Conservation (phyloP, 805 yeast genomes). For the Cyberlindnera euphorbiiphila region DNA sequence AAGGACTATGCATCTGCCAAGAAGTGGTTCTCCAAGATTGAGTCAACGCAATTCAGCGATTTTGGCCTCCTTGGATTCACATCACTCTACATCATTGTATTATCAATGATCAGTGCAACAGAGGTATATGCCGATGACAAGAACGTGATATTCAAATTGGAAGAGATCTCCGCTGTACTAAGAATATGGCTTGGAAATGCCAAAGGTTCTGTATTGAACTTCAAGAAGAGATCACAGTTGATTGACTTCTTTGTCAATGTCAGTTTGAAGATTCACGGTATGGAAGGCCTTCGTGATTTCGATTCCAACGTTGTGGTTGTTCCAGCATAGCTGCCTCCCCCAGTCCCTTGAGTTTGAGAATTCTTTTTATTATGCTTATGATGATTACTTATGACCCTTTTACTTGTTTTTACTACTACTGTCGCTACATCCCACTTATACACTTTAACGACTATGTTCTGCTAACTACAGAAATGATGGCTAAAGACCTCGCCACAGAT, state of each 20-base stretch:
- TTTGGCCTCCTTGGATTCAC: slow-evolving; percentile 30
- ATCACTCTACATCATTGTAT: slow-evolving; percentile 26
- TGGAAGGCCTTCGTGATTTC: slow-evolving; percentile 14
- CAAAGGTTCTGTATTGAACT: slow-evolving; percentile 26
- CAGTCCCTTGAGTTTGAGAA: too few species aligned
- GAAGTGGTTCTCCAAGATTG: slow-evolving; percentile 24
- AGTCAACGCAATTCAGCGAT: slow-evolving; percentile 8
- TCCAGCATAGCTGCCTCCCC: too few species aligned
- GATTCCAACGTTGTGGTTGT: slow-evolving; percentile 6
- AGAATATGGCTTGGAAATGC: slow-evolving; percentile 36
- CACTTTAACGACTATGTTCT: too few species aligned
- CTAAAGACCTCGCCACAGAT: too few species aligned
- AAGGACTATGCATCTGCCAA: slow-evolving; percentile 23
- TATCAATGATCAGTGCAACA: slow-evolving; percentile 21
- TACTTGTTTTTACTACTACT: too few species aligned
- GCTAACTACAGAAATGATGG: too few species aligned
- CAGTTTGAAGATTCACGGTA: slow-evolving; percentile 25
- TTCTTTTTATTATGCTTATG: slow-evolving; percentile 9
- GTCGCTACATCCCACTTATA: too few species aligned
- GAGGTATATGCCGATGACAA: slow-evolving; percentile 15
- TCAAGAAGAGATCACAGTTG: slow-evolving; percentile 30
- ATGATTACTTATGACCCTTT: slow-evolving; percentile 6
- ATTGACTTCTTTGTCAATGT: slow-evolving; percentile 31
- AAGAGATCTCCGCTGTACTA: slow-evolving; percentile 29
- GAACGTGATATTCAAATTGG: slow-evolving; percentile 25